Percentiles rank a stretch among this genome's conserved stretches.
phyloP scores from a whole-genome alignment of 441 rosid species.

The Erysimum cheiri region DNA sequence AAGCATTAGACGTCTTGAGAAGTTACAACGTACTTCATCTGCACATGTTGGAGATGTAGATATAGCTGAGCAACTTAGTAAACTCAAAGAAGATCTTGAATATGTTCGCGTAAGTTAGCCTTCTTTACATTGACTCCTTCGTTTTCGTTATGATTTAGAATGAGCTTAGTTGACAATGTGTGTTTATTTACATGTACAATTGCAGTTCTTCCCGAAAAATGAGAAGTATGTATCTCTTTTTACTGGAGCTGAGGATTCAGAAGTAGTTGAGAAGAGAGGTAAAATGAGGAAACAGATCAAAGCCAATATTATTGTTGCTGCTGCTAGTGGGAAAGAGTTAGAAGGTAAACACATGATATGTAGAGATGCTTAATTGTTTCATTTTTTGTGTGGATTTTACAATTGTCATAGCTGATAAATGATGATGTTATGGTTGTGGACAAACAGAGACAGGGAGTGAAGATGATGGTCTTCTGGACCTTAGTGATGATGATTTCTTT shows the following conservation, averaged over 20 bases:
- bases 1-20: constrained; percentile 87
- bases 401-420: neutral
- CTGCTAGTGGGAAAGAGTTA: constrained; percentile 95
- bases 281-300: constrained; percentile 91
- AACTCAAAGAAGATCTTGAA: constrained; percentile 96
- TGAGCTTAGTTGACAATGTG: constrained; percentile 10
- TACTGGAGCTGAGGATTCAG: constrained; percentile 76
- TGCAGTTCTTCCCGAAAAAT: constrained; percentile 97
- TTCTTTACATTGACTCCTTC: neutral
- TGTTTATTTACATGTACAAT: neutral
- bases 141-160: neutral
- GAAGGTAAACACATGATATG: constrained; percentile 65
- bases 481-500: constrained; percentile 94
- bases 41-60: constrained; percentile 73
- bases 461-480: constrained; percentile 89
- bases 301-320: constrained; percentile 87
- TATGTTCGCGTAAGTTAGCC: constrained; percentile 77
- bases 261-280: constrained; percentile 76
- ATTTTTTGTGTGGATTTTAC: neutral
- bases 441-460: constrained; percentile 90
- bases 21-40: constrained; percentile 80
- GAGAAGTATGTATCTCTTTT: constrained; percentile 94
- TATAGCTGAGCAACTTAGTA: constrained; percentile 67
- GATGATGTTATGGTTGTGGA: neutral
- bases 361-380: neutral